Evolutionary conservation across 2,329 filamentous ascomycete genomes (phyloP).

Genomic region (Epichloe baconii): DNA sequence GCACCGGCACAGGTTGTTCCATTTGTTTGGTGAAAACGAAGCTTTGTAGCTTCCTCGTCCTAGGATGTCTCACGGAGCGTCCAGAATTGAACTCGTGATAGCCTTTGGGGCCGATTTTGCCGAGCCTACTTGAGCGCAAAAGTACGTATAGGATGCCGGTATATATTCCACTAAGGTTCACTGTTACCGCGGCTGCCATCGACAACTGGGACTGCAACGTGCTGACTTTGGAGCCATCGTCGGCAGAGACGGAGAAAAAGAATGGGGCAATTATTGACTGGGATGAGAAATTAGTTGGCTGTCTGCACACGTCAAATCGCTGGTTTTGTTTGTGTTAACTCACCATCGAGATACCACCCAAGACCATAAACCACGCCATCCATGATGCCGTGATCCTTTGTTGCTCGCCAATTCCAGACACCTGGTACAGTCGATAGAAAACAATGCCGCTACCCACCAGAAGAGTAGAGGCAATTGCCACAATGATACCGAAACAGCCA

Average conservation of each 20-base stretch:
- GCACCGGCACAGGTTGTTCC: constrained; percentile 9
- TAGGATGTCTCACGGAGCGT: constrained; percentile 10
- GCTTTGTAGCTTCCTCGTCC: constrained; percentile 4
- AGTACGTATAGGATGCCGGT: constrained; percentile 55
- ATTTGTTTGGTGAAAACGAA: constrained; percentile 11
- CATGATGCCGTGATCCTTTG: constrained; percentile 52
- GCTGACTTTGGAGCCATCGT: constrained; percentile 24
- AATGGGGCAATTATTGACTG: constrained; percentile 50
- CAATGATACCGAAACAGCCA: constrained; percentile 41
- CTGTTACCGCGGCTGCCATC: constrained; percentile 51
- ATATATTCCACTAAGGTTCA: constrained; percentile 52
- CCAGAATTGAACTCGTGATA: constrained; percentile 31
- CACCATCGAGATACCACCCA: constrained; percentile 46
- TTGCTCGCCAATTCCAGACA: constrained; percentile 39
- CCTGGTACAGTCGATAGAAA: constrained; percentile 42
- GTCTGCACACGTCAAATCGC: not conserved
- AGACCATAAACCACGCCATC: constrained; percentile 54
- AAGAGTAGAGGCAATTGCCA: constrained; percentile 36
- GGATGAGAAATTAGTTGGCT: not conserved
- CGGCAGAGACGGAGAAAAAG: constrained; percentile 44
- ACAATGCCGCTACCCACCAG: constrained; percentile 38
- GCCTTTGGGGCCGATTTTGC: constrained; percentile 36
- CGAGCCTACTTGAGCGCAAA: constrained; percentile 47
- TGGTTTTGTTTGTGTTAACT: constrained; percentile 15
- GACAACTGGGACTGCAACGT: constrained; percentile 29